These are phyloP conservation scores for Fomitopsis betulina DNA, from an alignment of 1,284 basidiomycete genomes.

Conservation along the genomic window DNA sequence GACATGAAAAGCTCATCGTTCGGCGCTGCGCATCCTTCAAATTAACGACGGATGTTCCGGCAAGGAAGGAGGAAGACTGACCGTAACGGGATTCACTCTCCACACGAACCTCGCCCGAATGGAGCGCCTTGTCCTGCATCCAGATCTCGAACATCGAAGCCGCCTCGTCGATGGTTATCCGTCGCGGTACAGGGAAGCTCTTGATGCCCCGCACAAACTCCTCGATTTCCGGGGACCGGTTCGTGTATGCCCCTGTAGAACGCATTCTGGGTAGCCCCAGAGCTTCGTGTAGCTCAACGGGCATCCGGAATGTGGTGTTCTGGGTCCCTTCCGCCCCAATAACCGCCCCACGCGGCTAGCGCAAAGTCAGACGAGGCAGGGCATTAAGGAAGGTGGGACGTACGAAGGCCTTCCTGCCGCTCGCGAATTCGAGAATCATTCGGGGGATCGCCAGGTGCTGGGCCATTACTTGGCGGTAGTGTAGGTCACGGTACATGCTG, in stretches of 20 bases:
- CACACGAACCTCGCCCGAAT: slow-evolving; percentile 35
- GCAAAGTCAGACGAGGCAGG: neutral
- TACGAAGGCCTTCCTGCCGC: slow-evolving; percentile 66
- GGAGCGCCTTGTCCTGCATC: slow-evolving; percentile 51
- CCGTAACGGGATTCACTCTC: neutral
- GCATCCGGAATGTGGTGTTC: slow-evolving; percentile 47
- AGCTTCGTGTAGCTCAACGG: slow-evolving; percentile 56
- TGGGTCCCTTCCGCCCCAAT: slow-evolving; percentile 60
- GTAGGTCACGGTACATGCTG: slow-evolving; percentile 70
- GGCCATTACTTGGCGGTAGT: slow-evolving; percentile 66
- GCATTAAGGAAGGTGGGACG: slow-evolving; percentile 22
- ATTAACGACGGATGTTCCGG: neutral
- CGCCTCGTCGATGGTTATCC: slow-evolving; percentile 58
- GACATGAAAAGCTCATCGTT: slow-evolving; percentile 63
- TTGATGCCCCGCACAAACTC: slow-evolving; percentile 52
- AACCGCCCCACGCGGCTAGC: slow-evolving; percentile 63
- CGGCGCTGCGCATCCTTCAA: slow-evolving; percentile 1
- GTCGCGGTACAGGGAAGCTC: slow-evolving; percentile 50
- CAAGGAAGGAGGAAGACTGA: neutral
- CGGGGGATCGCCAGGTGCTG: slow-evolving; percentile 84
- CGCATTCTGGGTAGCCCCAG: slow-evolving; percentile 39
- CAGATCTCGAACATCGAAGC: slow-evolving; percentile 67
- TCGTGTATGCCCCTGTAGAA: slow-evolving; percentile 44
- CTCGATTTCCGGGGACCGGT: slow-evolving; percentile 39
- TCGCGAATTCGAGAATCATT: slow-evolving; percentile 72